A percentile compares a stretch with the other conserved stretches of the same genome.
Conservation (phyloP, 2,329 filamentous ascomycete genomes). For the Stagonosporopsis vannaccii region DNA sequence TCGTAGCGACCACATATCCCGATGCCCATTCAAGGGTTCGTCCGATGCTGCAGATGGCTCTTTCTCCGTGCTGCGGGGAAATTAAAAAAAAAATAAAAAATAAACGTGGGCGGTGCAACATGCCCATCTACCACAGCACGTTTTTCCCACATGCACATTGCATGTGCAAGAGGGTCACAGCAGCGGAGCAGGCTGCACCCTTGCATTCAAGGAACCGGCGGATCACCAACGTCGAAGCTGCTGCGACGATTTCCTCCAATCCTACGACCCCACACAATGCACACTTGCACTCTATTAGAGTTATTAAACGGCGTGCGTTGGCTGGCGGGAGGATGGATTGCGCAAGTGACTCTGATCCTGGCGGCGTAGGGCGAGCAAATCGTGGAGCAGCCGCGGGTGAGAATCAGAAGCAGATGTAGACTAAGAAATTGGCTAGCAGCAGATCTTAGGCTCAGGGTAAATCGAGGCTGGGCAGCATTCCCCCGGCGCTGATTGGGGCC, state of each 20-base stretch:
- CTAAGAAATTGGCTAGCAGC: conserved; percentile 1
- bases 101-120: conserved; percentile 5
- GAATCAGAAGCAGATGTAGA: conserved; percentile 9
- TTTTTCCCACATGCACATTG: conserved; percentile 6
- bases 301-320: conserved; percentile 16
- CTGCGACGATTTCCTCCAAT: background rate
- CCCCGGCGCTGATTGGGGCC: conserved; percentile 1
- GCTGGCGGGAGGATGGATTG: conserved; percentile 18
- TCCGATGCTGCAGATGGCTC: conserved; percentile 10
- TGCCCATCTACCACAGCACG: conserved; percentile 3
- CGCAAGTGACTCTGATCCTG: conserved; percentile 16
- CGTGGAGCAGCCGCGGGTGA: conserved; percentile 11
- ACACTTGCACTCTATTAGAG: background rate
- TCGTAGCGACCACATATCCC: conserved; percentile 9
- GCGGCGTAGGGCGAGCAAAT: conserved; percentile 14
- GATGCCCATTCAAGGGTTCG: conserved; percentile 15
- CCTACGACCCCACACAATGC: background rate
- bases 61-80: conserved; percentile 16
- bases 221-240: background rate
- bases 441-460: conserved; percentile 21
- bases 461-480: conserved; percentile 11
- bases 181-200: background rate
- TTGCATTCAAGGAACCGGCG: conserved; percentile 11
- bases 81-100: too few relatives aligned
- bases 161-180: conserved; percentile 13